Evolutionary conservation across 805 yeast species (phyloP), one percentile per base, ranked within the genome.

Genomic region (Pichia nakasei): DNA sequence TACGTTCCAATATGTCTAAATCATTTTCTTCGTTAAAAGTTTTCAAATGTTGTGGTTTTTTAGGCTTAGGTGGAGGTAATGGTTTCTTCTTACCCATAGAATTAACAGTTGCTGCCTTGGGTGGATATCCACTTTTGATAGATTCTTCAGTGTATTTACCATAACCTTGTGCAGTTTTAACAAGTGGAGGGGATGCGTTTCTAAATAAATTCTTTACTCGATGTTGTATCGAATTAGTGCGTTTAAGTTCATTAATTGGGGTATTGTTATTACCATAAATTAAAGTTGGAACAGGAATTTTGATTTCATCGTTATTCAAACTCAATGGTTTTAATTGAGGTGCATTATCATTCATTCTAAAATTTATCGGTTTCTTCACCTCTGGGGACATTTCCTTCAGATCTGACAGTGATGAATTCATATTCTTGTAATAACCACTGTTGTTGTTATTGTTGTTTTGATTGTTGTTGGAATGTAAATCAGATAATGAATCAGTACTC

Each of bases 91-190:
- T 48, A 20, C 19, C 15, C 7, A n/a, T 18, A 18, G n/a, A n/a
- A n/a, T n/a, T n/a, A n/a, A n/a, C n/a, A n/a, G n/a, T n/a, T n/a
- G n/a, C n/a, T n/a, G n/a, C n/a, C n/a, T n/a, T 39, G 17, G 34
- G 9, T 22, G 44, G 19, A 24, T 24, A 22, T 38, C 26, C 9
- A 19, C 19, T 22, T 32, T 17, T 32, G 2, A 32, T 9, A 29
- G 17, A n/a, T 22, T 24, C n/a, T n/a, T 72, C 81, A 0, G 89
- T 79, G 56, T 73, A 85, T 57, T 77, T 76, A 8, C 96, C 96
- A 60, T 88, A 87, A 0, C 96, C 96, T 5, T 69, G 61, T 0
- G 95, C 95, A 0, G 91, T 79, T 52, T 75, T 80, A 17, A 64
- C 57, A 0, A 73, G 64, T 3, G 74, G 73, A 12, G 75, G 73